Evolutionary conservation across 768 basidiomycete genomes (phyloP), one percentile per base, ranked within the genome.

Genomic region (Mrakia frigida): DNA sequence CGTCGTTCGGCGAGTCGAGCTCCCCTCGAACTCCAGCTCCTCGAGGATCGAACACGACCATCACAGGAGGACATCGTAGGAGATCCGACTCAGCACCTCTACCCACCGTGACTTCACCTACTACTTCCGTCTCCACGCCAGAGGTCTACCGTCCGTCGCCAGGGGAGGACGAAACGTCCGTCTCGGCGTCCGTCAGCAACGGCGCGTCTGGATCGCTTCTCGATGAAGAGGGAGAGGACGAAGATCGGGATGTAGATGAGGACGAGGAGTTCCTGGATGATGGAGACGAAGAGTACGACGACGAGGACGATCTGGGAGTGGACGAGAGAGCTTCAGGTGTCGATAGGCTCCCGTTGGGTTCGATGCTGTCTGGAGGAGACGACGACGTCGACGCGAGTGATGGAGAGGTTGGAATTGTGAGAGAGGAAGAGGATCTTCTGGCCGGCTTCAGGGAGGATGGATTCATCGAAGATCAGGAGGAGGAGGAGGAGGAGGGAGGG

Each of bases 391-490:
- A 77, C 25, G 76, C 4, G 14, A 77, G 76, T n/a, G 76, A 77
- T 23, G 76, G 72, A 9, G 76, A 77, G 76, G 33, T 77, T 16
- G 76, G 43, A 13, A 73, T 73, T 25, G 71, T 63, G 21, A 59
- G 76, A 18, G 71, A 77, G 18, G 70, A 77, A 28, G 76, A 77
- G 37, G 76, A 77, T 37, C 60, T 77, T 11, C 65, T 77, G 25
- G 76, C 63, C 9, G 59, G 70, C 0, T 77, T 73, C 65, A 68
- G 71, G 21, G 71, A 68, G 65, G 65, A 77, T 23, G 65, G 50
- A 7, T 52, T 65, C 43, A 50, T 11, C 23, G 71, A 25, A 1
- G 61, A 56, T 4, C 70, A 59, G 23, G 41, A 13, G 50, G 71
- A 68, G 25, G 75, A 65, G 33, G 59, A 39, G 35, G 59, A 73